phyloP scores from a whole-genome alignment of 345 rosid genomes.

The Acer negundo region DNA sequence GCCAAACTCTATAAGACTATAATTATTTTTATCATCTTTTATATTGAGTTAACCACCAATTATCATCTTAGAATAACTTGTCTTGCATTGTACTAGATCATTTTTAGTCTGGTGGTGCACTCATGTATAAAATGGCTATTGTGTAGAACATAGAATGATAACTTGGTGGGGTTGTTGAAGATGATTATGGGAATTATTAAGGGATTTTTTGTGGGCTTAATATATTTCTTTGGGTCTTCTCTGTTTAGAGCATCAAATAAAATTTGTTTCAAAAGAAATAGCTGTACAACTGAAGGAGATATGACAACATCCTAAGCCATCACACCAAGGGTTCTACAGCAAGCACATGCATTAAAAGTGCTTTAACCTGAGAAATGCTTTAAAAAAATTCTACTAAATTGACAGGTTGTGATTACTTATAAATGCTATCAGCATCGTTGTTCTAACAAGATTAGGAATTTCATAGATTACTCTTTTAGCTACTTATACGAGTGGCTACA shows the following conservation, averaged over 20 bases:
- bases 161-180: no score
- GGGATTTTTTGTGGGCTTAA: neutral
- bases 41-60: no score
- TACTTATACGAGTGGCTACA: neutral
- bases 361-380: neutral
- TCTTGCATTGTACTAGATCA: no score
- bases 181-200: no score
- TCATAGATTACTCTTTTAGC: neutral
- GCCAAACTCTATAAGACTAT: no score
- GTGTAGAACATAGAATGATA: neutral
- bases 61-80: no score
- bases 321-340: neutral
- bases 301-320: neutral
- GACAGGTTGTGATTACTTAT: neutral
- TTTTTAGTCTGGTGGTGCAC: neutral
- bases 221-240: neutral
- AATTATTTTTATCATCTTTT: no score
- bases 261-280: neutral
- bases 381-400: neutral
- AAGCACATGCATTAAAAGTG: neutral
- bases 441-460: neutral
- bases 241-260: neutral
- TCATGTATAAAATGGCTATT: neutral
- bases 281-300: neutral
- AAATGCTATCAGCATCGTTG: neutral